These are phyloP conservation scores for Vigna reflexopilosa DNA, from an alignment of 306 rosid species.

Conservation along the genomic window DNA sequence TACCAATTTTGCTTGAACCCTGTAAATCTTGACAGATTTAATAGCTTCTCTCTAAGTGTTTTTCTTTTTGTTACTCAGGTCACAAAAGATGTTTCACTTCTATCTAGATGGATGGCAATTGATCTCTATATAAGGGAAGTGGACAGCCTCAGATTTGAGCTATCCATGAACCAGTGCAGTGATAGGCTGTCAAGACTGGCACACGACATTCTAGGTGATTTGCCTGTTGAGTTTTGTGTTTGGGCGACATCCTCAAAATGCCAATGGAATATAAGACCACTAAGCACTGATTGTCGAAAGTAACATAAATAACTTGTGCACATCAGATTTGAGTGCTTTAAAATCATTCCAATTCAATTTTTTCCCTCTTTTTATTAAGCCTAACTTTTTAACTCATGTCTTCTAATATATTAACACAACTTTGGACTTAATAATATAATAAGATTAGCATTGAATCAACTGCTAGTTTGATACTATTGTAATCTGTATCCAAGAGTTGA, in stretches of 20 bases:
- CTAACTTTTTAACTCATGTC: background rate
- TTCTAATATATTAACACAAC: conserved; percentile 1
- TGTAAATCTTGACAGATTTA: conserved; percentile 26
- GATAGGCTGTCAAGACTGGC: conserved; percentile 69
- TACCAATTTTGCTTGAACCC: conserved; percentile 1
- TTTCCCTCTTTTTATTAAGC: conserved; percentile 3
- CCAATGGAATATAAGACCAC: conserved; percentile 26
- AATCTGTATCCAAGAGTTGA: conserved; percentile 36
- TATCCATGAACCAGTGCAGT: conserved; percentile 89
- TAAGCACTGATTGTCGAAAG: conserved; percentile 16
- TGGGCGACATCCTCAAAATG: conserved; percentile 4
- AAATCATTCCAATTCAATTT: conserved; percentile 18
- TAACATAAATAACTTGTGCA: background rate
- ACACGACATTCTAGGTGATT: conserved; percentile 83
- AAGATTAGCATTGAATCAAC: background rate
- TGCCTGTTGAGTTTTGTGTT: conserved; percentile 40
- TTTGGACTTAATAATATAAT: conserved; percentile 26
- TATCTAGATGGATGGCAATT: conserved; percentile 94
- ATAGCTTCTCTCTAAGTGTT: background rate
- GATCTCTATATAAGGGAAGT: conserved; percentile 88
- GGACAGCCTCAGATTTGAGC: conserved; percentile 90
- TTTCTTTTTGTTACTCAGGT: conserved; percentile 63
- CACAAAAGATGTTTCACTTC: conserved; percentile 84
- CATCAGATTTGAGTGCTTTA: conserved; percentile 28
- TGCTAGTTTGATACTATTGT: conserved; percentile 9